phyloP scores from a whole-genome alignment of 805 yeast genomes.

The Myxozyma nipponensis region DNA sequence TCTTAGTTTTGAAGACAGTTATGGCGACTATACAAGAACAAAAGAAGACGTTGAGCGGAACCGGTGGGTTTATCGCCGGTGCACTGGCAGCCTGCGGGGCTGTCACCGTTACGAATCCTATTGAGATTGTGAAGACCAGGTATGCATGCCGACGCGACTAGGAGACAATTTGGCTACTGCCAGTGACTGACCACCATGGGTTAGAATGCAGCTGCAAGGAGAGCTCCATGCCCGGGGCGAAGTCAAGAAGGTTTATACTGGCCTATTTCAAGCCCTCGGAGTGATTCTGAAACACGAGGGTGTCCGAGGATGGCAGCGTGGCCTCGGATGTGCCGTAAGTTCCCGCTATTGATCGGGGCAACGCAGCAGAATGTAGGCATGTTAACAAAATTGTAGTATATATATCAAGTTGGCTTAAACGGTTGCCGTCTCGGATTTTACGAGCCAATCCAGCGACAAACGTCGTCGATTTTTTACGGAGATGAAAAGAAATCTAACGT shows the following conservation, averaged over 20 bases:
- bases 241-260: slow-evolving; percentile 60
- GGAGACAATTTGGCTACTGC: not conserved
- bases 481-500: slow-evolving; percentile 38
- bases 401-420: slow-evolving; percentile 85
- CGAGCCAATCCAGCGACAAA: slow-evolving; percentile 71
- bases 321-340: slow-evolving; percentile 66
- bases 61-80: slow-evolving; percentile 74
- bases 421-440: slow-evolving; percentile 94
- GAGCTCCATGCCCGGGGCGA: slow-evolving; percentile 59
- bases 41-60: slow-evolving; percentile 20
- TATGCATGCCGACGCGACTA: slow-evolving; percentile 13
- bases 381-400: slow-evolving; percentile 41
- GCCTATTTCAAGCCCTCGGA: slow-evolving; percentile 78
- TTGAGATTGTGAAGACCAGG: slow-evolving; percentile 83
- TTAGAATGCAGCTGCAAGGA: slow-evolving; percentile 92
- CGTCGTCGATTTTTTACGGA: slow-evolving; percentile 30
- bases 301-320: slow-evolving; percentile 80
- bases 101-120: slow-evolving; percentile 93
- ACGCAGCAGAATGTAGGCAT: not conserved
- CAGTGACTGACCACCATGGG: not conserved
- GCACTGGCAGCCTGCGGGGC: slow-evolving; percentile 97
- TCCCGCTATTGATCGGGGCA: not conserved
- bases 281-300: slow-evolving; percentile 80
- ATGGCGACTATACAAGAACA: slow-evolving; percentile 3
- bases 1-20: no score